These are phyloP conservation scores for Calocera cornea DNA, from an alignment of 768 basidiomycete species.

Conservation along the genomic window DNA sequence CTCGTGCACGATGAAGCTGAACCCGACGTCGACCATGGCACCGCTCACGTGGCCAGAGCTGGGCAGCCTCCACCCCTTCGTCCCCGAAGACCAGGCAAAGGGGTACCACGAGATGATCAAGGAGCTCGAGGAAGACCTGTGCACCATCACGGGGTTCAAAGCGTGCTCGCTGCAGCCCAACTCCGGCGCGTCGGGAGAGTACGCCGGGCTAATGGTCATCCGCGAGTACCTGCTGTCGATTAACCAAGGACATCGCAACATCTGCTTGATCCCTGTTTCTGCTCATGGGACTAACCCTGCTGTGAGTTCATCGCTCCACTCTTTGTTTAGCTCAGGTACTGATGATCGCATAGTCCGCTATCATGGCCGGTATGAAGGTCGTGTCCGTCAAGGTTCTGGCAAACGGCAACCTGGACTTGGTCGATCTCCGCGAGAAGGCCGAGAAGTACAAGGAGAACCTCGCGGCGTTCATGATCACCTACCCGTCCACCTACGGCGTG, in stretches of 20 bases:
- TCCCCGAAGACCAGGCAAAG: constrained; percentile 72
- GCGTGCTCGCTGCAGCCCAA: constrained; percentile 96
- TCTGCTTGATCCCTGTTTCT: constrained; percentile 87
- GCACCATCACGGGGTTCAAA: constrained; percentile 92
- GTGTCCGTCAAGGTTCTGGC: constrained; percentile 80
- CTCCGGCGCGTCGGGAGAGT: constrained; percentile 96
- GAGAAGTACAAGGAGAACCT: constrained; percentile 81
- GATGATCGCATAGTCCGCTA: constrained; percentile 53
- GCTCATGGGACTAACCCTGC: constrained; percentile 99
- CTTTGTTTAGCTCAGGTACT: neutral
- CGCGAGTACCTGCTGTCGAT: constrained; percentile 86
- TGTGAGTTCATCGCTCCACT: constrained; percentile 36
- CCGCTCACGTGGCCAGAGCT: constrained; percentile 93
- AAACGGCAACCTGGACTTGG: constrained; percentile 82
- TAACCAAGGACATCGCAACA: constrained; percentile 70
- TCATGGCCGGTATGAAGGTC: constrained; percentile 94
- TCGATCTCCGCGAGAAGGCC: constrained; percentile 74
- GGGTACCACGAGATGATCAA: constrained; percentile 77
- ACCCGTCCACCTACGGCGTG: constrained; percentile 94
- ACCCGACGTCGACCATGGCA: constrained; percentile 95
- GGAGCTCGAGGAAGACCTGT: constrained; percentile 83
- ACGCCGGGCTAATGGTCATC: constrained; percentile 88
- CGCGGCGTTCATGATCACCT: constrained; percentile 97
- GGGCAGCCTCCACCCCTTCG: constrained; percentile 82
- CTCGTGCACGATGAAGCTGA: constrained; percentile 96